phyloP scores from a whole-genome alignment of 2,329 filamentous ascomycete species.

The Alternaria angustiovoidea region DNA sequence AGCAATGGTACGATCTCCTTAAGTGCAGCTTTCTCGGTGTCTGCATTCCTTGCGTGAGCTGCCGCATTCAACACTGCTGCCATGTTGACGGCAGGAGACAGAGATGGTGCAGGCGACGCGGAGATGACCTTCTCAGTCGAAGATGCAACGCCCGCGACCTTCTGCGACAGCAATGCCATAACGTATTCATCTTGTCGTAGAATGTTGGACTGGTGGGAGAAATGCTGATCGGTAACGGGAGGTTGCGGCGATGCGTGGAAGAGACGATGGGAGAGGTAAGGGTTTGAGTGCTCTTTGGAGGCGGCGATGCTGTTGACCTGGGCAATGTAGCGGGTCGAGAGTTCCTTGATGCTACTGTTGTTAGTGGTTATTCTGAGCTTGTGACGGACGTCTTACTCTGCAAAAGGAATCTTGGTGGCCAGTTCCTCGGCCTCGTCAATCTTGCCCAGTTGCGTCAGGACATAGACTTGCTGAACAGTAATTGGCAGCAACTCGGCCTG shows the following conservation, averaged over 20 bases:
- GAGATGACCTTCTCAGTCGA: constrained; percentile 62
- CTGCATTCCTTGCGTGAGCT: constrained; percentile 70
- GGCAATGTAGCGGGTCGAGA: constrained; percentile 71
- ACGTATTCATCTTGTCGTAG: constrained; percentile 70
- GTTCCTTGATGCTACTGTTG: constrained; percentile 67
- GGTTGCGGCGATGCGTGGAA: constrained; percentile 63
- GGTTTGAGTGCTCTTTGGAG: constrained; percentile 63
- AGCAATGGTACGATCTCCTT: constrained; percentile 74
- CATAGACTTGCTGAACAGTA: constrained; percentile 77
- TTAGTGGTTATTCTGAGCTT: constrained; percentile 20
- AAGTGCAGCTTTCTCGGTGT: constrained; percentile 70
- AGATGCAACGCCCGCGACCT: constrained; percentile 69
- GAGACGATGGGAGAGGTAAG: constrained; percentile 71
- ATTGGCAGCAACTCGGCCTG: constrained; percentile 77
- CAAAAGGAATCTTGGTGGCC: constrained; percentile 67
- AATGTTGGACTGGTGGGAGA: constrained; percentile 72
- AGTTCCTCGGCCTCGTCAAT: constrained; percentile 70
- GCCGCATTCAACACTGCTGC: constrained; percentile 75
- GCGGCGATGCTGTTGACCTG: constrained; percentile 70
- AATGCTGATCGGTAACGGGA: constrained; percentile 69
- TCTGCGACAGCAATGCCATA: constrained; percentile 71
- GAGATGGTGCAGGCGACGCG: constrained; percentile 55
- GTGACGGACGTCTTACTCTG: constrained; percentile 61
- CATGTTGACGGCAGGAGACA: constrained; percentile 61
- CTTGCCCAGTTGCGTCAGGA: constrained; percentile 72